Base-by-base conservation (phyloP, 306 rosid species). In the Quercus rubra region DNA sequence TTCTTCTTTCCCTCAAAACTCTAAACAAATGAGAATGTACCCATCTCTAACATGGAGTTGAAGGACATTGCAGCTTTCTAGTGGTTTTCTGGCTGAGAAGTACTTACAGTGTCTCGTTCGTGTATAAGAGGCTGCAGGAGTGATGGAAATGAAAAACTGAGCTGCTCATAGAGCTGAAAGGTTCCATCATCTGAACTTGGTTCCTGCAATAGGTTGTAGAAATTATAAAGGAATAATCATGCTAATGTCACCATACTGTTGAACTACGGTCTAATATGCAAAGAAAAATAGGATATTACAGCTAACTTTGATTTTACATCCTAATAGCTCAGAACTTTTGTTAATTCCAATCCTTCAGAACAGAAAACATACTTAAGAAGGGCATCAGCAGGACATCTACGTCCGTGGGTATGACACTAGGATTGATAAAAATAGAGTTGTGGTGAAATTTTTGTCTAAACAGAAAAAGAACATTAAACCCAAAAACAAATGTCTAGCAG, bases 51-150 rank as follows among this genome's bases (percentile, higher is more conserved):
- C 49, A 18, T 38, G 46, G 71, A 18, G 35, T 41, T 63, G 6
- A 8, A 64, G 59, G 51, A 18, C 55, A 68, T 49, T 30, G 61
- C 58, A 52, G 27, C 77, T 59, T 55, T 12, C 71, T 18, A 68
- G 56, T 25, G 51, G 20, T 19, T 67, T 33, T 30, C 55, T 14
- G 20, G 59, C 35, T 46, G 77, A 18, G 13, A 46, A 15, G 79
- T 73, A 79, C 94, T 88, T 84, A 91, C 99, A 3, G 90, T 93
- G 77, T 95, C 97, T 73, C 97, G 79, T 87, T 95, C 99, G 25
- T 91, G 98, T 85, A 95, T 83, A 49, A 95, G 97, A 82, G 99
- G 94, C 75, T 88, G 87, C 58, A 95, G 79, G 58, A 95, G 90
- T 14, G 97, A 89, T 41, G 98, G 99, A 64, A 81, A 92, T 33